Base-by-base conservation (phyloP, 2,329 filamentous ascomycete species). In the Escovopsis sp. region DNA sequence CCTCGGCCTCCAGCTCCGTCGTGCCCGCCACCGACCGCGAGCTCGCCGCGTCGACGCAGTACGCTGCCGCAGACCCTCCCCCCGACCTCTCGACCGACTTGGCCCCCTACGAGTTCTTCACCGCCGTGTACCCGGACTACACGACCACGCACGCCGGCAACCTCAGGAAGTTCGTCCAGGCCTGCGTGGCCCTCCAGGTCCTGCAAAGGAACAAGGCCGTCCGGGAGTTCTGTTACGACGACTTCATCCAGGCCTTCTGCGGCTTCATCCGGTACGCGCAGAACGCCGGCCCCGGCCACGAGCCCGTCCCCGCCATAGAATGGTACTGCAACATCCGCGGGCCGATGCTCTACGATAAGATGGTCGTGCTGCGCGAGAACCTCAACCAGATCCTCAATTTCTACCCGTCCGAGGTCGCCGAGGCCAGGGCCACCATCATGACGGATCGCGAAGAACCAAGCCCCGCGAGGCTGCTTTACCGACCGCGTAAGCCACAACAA, bases 191-290 rank as follows among this genome's bases (percentile, higher is more conserved):
- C 46, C 50, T 74, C 7, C 54, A 64, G 14, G 59, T 57, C 40
- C 53, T 70, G 2, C 54, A 56, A 35, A 49, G 54, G 20, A 47
- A 54, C 11, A 53, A 55, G 8, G 40, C 48, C 5, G 50, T 72
- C 14, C 57, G 61, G 11, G 59, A 62, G 20, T 69, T 57, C 41
- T 50, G 72, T 0, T 74, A 65, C 44, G 72, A 76, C 47, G 72
- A 75, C 42, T 71, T 74, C 40, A 63, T 76, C 27, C 56, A 64
- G 7, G 51, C 55, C 2, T 73, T 67, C 39, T 57, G 62, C 2
- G 52, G 51, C 1, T 76, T 64, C 46, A 46, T 62, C 7, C 46
- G 50, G 1, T 72, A 74, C 41, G 58, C 66, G 20, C 42, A 50
- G 2, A 48, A 50, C 3, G 43, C 52, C 1, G 50, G 53, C 6